These are phyloP conservation scores for Bipolaris sorokiniana DNA, from an alignment of 2,329 filamentous ascomycete genomes.

Conservation along the genomic window DNA sequence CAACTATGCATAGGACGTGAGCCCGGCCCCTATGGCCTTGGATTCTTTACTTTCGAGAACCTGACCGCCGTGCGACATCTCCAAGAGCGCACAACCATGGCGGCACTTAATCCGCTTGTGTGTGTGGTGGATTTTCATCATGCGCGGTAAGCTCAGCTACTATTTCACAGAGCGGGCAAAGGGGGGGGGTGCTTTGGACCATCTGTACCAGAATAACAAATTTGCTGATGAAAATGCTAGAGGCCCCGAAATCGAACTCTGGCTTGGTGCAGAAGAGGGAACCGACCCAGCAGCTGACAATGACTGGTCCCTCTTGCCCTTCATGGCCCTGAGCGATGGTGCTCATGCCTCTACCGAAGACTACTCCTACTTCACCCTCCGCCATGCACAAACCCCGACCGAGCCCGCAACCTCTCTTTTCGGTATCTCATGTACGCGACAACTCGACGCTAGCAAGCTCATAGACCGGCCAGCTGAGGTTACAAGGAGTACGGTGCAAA, in stretches of 20 bases:
- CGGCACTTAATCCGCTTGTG: conserved; percentile 51
- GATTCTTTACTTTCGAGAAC: not conserved
- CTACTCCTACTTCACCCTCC: conserved; percentile 97
- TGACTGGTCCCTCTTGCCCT: conserved; percentile 89
- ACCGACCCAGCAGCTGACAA: conserved; percentile 80
- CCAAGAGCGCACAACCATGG: conserved; percentile 42
- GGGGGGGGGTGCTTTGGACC: not conserved
- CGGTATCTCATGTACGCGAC: conserved; percentile 92
- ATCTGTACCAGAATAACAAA: not conserved
- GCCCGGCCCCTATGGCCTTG: conserved; percentile 17
- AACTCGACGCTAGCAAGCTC: conserved; percentile 80
- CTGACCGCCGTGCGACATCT: conserved; percentile 8
- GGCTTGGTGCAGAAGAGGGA: conserved; percentile 79
- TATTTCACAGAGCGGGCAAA: not conserved
- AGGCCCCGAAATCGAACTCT: conserved; percentile 91
- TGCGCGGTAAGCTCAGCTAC: conserved; percentile 47
- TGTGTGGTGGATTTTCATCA: conserved; percentile 63
- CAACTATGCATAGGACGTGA: conserved; percentile 25
- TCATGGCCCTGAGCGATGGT: conserved; percentile 96
- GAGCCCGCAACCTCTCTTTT: conserved; percentile 81
- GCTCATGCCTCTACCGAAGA: conserved; percentile 93
- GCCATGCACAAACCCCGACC: conserved; percentile 58
- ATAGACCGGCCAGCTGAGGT: conserved; percentile 84
- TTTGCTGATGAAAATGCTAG: conserved; percentile 45
- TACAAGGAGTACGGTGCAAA: conserved; percentile 96